Evolutionary conservation across 2,329 filamentous ascomycete species (phyloP).

Genomic region (Juglanconis juglandina): DNA sequence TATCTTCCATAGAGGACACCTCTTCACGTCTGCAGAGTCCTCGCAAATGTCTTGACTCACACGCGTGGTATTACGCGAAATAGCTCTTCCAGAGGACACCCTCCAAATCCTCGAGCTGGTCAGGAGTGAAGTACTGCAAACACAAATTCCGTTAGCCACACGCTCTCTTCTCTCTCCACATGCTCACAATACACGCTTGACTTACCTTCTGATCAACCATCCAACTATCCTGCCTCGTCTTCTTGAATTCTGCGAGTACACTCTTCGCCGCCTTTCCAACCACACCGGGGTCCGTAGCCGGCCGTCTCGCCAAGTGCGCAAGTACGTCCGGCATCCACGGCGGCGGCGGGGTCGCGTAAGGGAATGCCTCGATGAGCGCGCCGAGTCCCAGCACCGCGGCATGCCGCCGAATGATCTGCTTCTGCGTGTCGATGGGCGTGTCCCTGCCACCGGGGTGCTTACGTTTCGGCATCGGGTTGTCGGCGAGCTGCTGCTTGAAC

Average conservation of each 20-base stretch:
- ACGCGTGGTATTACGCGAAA: slow-evolving; percentile 66
- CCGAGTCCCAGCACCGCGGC: slow-evolving; percentile 90
- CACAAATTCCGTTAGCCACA: slow-evolving; percentile 26
- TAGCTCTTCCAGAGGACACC: slow-evolving; percentile 99
- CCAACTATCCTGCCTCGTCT: slow-evolving; percentile 98
- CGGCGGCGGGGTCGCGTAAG: slow-evolving; percentile 89
- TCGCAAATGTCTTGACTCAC: not conserved
- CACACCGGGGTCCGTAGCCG: slow-evolving; percentile 83
- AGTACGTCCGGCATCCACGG: slow-evolving; percentile 91
- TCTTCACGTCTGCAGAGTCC: not conserved
- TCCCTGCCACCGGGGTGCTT: slow-evolving; percentile 63
- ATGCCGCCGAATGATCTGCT: slow-evolving; percentile 77
- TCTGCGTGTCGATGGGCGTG: slow-evolving; percentile 67
- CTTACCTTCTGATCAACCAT: slow-evolving; percentile 93
- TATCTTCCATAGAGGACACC: not conserved
- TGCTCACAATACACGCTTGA: slow-evolving; percentile 11
- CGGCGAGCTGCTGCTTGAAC: slow-evolving; percentile 73
- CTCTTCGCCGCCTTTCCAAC: slow-evolving; percentile 95
- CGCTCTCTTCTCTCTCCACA: not conserved
- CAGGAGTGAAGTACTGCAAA: slow-evolving; percentile 72
- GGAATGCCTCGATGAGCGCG: slow-evolving; percentile 90
- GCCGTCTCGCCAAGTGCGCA: slow-evolving; percentile 77
- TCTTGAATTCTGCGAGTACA: slow-evolving; percentile 96
- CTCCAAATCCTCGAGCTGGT: slow-evolving; percentile 91
- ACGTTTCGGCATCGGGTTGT: slow-evolving; percentile 83